Evolutionary conservation across 768 basidiomycete genomes (phyloP).

Genomic region (Suillus hirtellus): DNA sequence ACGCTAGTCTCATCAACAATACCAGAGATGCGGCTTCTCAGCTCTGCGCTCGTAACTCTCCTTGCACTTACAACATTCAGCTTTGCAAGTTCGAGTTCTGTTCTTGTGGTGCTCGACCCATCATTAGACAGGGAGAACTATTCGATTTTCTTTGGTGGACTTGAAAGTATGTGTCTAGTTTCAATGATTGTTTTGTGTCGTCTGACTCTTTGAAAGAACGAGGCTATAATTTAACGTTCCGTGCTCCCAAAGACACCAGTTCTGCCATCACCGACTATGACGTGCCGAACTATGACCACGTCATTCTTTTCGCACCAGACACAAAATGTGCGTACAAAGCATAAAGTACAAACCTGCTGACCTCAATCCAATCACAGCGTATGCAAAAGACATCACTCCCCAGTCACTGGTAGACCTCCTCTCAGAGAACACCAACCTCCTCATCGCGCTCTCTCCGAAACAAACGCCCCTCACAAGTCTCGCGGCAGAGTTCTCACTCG

Average conservation of each 20-base stretch:
- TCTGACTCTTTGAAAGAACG: slow-evolving; percentile 47
- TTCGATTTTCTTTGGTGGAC: slow-evolving; percentile 77
- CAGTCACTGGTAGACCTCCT: slow-evolving; percentile 77
- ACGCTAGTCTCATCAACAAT: not conserved
- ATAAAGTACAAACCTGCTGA: not conserved
- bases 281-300: slow-evolving; percentile 76
- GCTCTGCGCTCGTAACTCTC: slow-evolving; percentile 27
- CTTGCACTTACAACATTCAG: slow-evolving; percentile 28
- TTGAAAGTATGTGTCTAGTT: slow-evolving; percentile 58
- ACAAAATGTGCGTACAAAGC: slow-evolving; percentile 62
- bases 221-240: slow-evolving; percentile 87
- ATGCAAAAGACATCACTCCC: slow-evolving; percentile 75
- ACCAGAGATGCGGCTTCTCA: slow-evolving; percentile 29
- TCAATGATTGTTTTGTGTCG: not conserved
- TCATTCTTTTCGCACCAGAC: slow-evolving; percentile 84
- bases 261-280: slow-evolving; percentile 71
- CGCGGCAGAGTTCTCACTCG: slow-evolving; percentile 89
- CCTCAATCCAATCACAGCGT: slow-evolving; percentile 41
- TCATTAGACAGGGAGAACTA: slow-evolving; percentile 65
- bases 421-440: slow-evolving; percentile 73
- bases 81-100: slow-evolving; percentile 72
- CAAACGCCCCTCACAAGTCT: slow-evolving; percentile 74
- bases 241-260: slow-evolving; percentile 71
- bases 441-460: slow-evolving; percentile 78
- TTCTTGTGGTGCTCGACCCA: slow-evolving; percentile 84